Evolutionary conservation across 2,329 filamentous ascomycete genomes (phyloP).

Genomic region (Diaporthe capsici): DNA sequence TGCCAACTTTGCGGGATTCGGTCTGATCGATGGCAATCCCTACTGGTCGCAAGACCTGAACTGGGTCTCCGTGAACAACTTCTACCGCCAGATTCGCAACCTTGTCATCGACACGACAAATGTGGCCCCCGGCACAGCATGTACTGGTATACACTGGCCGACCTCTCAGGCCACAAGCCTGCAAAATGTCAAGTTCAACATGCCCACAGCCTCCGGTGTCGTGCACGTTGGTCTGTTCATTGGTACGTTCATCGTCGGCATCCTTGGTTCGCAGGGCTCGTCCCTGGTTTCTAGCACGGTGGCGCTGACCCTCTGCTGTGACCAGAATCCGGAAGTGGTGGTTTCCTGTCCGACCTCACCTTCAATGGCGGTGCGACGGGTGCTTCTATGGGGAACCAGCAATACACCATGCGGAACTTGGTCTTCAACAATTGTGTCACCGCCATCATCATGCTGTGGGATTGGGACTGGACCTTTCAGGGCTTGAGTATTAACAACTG

Average conservation of each 20-base stretch:
- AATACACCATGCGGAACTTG: slow-evolving; percentile 78
- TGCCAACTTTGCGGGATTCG: slow-evolving; percentile 62
- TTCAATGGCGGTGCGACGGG: slow-evolving; percentile 72
- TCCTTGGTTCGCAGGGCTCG: no score
- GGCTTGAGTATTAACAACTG: slow-evolving; percentile 72
- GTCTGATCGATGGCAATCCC: slow-evolving; percentile 64
- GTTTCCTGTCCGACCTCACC: slow-evolving; percentile 67
- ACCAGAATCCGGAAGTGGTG: slow-evolving; percentile 49
- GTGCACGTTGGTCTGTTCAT: slow-evolving; percentile 71
- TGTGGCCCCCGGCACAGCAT: slow-evolving; percentile 61
- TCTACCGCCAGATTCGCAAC: slow-evolving; percentile 72
- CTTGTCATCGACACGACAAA: slow-evolving; percentile 70
- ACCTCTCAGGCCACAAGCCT: slow-evolving; percentile 75
- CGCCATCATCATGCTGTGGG: slow-evolving; percentile 67
- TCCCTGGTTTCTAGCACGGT: no score
- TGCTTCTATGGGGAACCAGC: slow-evolving; percentile 76
- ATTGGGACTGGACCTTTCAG: slow-evolving; percentile 81
- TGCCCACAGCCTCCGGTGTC: slow-evolving; percentile 63
- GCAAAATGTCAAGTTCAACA: slow-evolving; percentile 70
- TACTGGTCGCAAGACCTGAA: slow-evolving; percentile 59
- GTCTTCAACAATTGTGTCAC: slow-evolving; percentile 71
- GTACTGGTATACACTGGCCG: slow-evolving; percentile 77
- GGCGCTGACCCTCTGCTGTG: not conserved
- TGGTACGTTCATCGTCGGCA: slow-evolving; percentile 58
- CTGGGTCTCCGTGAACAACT: slow-evolving; percentile 71